These are phyloP conservation scores for Macaranga tanarius DNA, from an alignment of 441 rosid species.

Conservation along the genomic window DNA sequence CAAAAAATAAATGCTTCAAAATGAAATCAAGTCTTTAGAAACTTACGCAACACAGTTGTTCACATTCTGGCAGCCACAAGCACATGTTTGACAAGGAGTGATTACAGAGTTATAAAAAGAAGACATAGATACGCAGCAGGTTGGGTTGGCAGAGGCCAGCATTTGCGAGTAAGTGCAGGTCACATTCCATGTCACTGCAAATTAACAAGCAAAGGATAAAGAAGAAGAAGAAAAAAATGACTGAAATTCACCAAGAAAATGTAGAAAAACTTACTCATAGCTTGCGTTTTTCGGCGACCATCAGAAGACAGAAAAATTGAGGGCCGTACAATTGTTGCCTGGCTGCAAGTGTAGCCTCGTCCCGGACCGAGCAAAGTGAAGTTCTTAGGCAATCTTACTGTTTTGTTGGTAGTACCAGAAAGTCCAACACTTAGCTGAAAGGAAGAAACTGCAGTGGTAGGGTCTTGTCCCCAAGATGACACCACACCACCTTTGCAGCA, in stretches of 20 bases:
- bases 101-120: conserved; percentile 52
- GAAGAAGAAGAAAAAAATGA: neutral
- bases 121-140: conserved; percentile 57
- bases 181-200: conserved; percentile 58
- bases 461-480: conserved; percentile 62
- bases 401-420: conserved; percentile 61
- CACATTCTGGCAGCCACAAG: conserved; percentile 53
- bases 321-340: conserved; percentile 44
- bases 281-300: conserved; percentile 59
- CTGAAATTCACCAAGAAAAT: neutral
- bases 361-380: conserved; percentile 62
- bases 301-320: conserved; percentile 44
- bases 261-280: conserved; percentile 48
- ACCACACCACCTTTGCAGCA: conserved; percentile 77
- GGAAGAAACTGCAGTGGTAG: conserved; percentile 42
- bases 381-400: conserved; percentile 59
- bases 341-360: conserved; percentile 60
- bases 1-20: neutral
- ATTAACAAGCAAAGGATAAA: neutral
- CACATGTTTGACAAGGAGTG: conserved; percentile 49
- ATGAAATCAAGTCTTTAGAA: neutral
- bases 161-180: conserved; percentile 53
- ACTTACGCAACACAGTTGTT: conserved; percentile 39
- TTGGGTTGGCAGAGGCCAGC: conserved; percentile 40
- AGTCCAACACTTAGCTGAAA: conserved; percentile 69